Conservation (phyloP, 2,329 filamentous ascomycete genomes). For the Calonectria ilicicola region DNA sequence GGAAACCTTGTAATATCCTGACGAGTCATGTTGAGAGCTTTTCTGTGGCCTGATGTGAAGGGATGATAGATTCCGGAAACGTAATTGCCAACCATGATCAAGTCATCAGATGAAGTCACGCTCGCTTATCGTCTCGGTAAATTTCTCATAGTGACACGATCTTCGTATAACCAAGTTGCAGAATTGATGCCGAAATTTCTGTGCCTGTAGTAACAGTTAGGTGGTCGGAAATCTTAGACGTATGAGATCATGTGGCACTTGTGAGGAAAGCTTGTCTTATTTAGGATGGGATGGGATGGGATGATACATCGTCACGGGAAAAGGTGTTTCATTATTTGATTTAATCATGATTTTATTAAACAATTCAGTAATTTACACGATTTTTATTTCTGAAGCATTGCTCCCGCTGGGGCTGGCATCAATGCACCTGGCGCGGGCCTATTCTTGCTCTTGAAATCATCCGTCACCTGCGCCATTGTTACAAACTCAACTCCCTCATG, state of each 20-base stretch:
- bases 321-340: background rate
- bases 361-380: no score
- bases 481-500: slow-evolving; percentile 73
- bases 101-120: no score
- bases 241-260: no score
- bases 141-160: no score
- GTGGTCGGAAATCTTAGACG: no score
- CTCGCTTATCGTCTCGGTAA: no score
- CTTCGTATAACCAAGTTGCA: no score
- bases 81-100: background rate
- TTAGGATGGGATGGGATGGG: no score
- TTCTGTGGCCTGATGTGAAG: background rate
- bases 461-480: slow-evolving; percentile 77
- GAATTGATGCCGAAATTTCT: no score
- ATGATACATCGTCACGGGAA: background rate
- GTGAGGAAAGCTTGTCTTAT: no score
- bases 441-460: slow-evolving; percentile 79
- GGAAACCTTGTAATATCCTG: background rate
- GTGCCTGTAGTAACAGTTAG: no score
- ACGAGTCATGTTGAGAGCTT: background rate
- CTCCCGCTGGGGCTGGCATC: slow-evolving; percentile 68
- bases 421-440: slow-evolving; percentile 67
- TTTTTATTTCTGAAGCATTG: slow-evolving; percentile 56
- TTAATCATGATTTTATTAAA: background rate
- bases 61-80: background rate